phyloP scores from a whole-genome alignment of 345 rosid genomes.

The Brassica rapa region DNA sequence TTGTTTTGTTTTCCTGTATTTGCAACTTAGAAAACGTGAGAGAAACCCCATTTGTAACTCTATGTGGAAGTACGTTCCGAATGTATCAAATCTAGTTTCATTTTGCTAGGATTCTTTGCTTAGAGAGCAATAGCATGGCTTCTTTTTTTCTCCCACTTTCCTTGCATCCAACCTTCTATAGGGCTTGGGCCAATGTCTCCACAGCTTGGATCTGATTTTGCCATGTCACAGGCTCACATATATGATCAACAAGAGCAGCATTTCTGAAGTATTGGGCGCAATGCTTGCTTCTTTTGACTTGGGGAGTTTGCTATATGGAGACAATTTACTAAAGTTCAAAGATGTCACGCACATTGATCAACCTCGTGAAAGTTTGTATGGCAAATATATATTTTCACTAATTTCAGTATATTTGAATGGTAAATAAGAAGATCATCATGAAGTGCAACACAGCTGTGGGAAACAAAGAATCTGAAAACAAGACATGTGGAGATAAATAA shows the following conservation, averaged over 20 bases:
- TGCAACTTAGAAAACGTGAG: slow-evolving; percentile 1
- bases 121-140: not conserved
- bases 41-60: not conserved
- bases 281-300: not conserved
- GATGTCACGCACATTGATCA: not conserved
- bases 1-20: not conserved
- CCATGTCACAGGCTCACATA: not conserved
- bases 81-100: not conserved
- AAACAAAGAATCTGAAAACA: slow-evolving; percentile 28
- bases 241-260: not conserved
- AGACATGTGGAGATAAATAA: slow-evolving; percentile 37
- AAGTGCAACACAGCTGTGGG: slow-evolving; percentile 40
- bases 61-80: not conserved
- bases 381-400: not conserved
- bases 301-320: not conserved
- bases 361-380: slow-evolving; percentile 6
- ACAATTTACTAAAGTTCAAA: not conserved
- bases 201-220: not conserved
- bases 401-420: not conserved
- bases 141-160: not conserved
- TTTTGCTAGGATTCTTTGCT: not conserved
- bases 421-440: slow-evolving; percentile 17
- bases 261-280: not conserved
- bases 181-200: not conserved
- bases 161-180: not conserved